Base-by-base conservation (phyloP, 352 stramenopile species). In the Phytophthora multivora region DNA sequence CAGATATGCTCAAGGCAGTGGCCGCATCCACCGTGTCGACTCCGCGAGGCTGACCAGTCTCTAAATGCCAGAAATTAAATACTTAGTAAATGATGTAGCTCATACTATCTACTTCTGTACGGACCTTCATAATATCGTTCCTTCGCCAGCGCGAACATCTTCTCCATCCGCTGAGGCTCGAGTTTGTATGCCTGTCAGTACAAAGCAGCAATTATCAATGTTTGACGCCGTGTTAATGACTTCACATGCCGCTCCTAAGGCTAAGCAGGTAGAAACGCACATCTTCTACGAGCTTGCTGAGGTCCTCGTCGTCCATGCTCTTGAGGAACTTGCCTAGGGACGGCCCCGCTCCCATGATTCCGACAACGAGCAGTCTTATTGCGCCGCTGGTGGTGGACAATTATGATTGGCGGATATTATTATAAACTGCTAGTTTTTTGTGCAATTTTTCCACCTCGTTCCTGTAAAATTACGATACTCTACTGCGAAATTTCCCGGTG, bases 321-420 rank as follows among this genome's bases (percentile, higher is more conserved):
- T 73, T 72, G 25, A 91, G 61, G 42, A 87, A 75, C 67, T 80
- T 80, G 65, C 51, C 76, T 4, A 91, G 48, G 53, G 80, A 91
- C 60, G 74, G 65, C 38, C 50, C 70, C 2, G 63, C 68, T 0
- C 77, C 77, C 77, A 86, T 86, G 18, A 16, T 56, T 25, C 5
- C 16, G 4, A 9, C 21, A 23, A 11, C 25, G 15, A 12, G 12
- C 16, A 16, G 16, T 40, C 26, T n/a, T 54, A 11, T 28, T 23
- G 28, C 19, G 25, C 21, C 46, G 15, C 13, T 21, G 6, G 5
- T 38, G 5, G 12, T 15, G 4, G 16, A 25, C 8, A 19, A 1
- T 25, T 52, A 35, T 56, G 49, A 66, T 66, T 71, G 49, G 63
- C n/a, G 13, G 28, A 43, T 13, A 45, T 19, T 18, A 10, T 33